These are phyloP conservation scores for Colletotrichum aenigma DNA, from an alignment of 2,329 filamentous ascomycete species.

Conservation along the genomic window DNA sequence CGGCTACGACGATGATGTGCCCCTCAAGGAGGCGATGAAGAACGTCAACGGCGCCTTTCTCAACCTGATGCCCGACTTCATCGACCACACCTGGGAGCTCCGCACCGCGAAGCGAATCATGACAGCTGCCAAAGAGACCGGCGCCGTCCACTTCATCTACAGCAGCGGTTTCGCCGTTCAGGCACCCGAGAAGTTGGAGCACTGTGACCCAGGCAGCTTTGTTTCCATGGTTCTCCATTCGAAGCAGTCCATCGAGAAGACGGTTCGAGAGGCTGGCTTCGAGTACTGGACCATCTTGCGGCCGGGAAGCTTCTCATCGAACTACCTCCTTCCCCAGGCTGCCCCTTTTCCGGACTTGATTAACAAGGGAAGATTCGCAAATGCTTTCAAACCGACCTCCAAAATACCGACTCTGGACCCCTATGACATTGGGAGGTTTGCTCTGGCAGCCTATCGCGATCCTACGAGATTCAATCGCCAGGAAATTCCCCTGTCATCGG, in stretches of 20 bases:
- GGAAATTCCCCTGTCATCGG: slow-evolving; percentile 44
- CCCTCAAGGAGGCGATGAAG: slow-evolving; percentile 31
- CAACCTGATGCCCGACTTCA: slow-evolving; percentile 34
- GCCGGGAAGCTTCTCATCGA: slow-evolving; percentile 56
- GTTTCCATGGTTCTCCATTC: slow-evolving; percentile 33
- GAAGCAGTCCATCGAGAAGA: slow-evolving; percentile 47
- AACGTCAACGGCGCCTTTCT: slow-evolving; percentile 37
- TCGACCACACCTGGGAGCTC: slow-evolving; percentile 31
- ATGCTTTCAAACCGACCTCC: slow-evolving; percentile 37
- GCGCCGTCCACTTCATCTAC: slow-evolving; percentile 40
- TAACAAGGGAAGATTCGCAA: slow-evolving; percentile 39
- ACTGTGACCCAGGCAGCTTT: slow-evolving; percentile 30
- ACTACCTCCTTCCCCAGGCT: slow-evolving; percentile 48
- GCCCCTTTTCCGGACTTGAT: slow-evolving; percentile 42
- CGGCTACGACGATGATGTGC: slow-evolving; percentile 34
- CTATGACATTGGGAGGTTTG: slow-evolving; percentile 51
- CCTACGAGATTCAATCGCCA: slow-evolving; percentile 42
- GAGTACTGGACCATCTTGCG: slow-evolving; percentile 52
- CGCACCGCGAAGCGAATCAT: slow-evolving; percentile 34
- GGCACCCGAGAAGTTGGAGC: slow-evolving; percentile 28
- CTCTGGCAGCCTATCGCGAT: slow-evolving; percentile 45
- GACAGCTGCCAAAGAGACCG: slow-evolving; percentile 38
- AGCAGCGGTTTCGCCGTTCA: slow-evolving; percentile 35
- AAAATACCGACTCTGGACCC: slow-evolving; percentile 48
- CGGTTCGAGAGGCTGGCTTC: slow-evolving; percentile 39